A percentile compares a stretch with the other conserved stretches of the same genome.
phyloP scores from a whole-genome alignment of 148 eudicot genomes.

The Amaranthus hypochondriacus region DNA sequence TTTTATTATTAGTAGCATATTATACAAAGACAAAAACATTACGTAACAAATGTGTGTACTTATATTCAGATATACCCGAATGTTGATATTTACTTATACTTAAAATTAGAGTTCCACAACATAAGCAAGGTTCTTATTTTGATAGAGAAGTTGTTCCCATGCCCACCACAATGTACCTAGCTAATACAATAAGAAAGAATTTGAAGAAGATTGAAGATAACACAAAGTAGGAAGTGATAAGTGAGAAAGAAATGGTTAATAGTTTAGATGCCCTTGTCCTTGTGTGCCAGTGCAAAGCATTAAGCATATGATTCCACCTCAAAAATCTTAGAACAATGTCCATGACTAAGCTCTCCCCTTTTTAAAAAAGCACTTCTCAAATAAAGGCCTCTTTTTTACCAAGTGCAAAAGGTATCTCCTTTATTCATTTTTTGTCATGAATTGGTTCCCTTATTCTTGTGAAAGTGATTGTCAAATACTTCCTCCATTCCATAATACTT shows the following conservation, averaged over 20 bases:
- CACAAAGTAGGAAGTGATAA: conserved; percentile 5
- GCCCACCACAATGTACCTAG: no score
- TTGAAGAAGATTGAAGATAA: conserved; percentile 5
- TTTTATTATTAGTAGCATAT: no score
- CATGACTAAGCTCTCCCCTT: conserved; percentile 16
- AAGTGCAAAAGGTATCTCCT: conserved; percentile 34
- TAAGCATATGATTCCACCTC: conserved; percentile 31
- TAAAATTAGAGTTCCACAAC: not conserved
- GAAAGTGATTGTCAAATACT: conserved; percentile 20
- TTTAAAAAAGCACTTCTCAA: conserved; percentile 18
- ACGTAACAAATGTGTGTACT: not conserved
- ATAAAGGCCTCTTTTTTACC: conserved; percentile 24
- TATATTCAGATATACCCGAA: not conserved
- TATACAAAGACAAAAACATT: not conserved
- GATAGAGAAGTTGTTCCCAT: not conserved
- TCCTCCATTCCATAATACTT: not conserved
- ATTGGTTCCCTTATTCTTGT: conserved; percentile 25
- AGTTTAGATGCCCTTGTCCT: conserved; percentile 9
- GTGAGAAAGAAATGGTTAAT: not conserved
- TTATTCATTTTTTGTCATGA: conserved; percentile 1
- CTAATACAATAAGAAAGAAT: not conserved
- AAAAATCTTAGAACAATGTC: conserved; percentile 10
- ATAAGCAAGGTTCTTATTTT: not conserved
- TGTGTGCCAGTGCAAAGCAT: conserved; percentile 23
- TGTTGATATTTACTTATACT: not conserved